Base-by-base conservation (phyloP, 2,329 filamentous ascomycete species). In the Clarireedia monteithiana region DNA sequence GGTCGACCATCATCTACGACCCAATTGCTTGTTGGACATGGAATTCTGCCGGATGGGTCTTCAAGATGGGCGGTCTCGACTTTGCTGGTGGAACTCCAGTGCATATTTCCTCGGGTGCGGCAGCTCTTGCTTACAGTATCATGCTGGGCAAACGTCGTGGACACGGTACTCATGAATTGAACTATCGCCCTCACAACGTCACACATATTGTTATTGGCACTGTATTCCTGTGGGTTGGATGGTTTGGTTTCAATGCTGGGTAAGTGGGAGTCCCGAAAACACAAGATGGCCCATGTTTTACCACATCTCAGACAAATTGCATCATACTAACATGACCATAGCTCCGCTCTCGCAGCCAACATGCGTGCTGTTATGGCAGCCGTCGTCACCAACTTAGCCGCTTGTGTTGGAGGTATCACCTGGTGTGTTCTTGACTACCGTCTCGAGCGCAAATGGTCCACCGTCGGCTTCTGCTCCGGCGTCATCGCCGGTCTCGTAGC, bases 11-110 rank as follows among this genome's bases (percentile, higher is more conserved):
- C 58, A 87, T 96, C 69, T 96, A 96, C 72, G 90, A 96, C 66
- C 88, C 90, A 2, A 91, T 96, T 68, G 91, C 91, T 47, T 95
- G 90, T 79, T 96, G 91, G 91, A 95, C 89, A 7, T 96, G 91
- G 91, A 95, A 95, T 69, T 72, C 87, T 0, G 75, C 76, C 34
- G 91, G 91, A 23, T 96, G 91, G 91, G 83, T 85, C 12, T 87
- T 80, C 72, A 77, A 81, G 62, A 80, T 95, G 73, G 90, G 90
- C 48, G 89, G 88, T 27, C 79, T 95, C 46, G 91, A 95, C 72
- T 95, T 94, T 67, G 91, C 91, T 23, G 90, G 91, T 60, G 91
- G 91, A 66, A 95, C 90, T 2, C 91, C 91, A 0, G 91, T 96
- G 53, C 91, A 96, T 70, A 94, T 95, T 64, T 77, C 88, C 1